phyloP scores from a whole-genome alignment of 192 early-diverging fungal genomes.

The Backusella parvicylindrica region DNA sequence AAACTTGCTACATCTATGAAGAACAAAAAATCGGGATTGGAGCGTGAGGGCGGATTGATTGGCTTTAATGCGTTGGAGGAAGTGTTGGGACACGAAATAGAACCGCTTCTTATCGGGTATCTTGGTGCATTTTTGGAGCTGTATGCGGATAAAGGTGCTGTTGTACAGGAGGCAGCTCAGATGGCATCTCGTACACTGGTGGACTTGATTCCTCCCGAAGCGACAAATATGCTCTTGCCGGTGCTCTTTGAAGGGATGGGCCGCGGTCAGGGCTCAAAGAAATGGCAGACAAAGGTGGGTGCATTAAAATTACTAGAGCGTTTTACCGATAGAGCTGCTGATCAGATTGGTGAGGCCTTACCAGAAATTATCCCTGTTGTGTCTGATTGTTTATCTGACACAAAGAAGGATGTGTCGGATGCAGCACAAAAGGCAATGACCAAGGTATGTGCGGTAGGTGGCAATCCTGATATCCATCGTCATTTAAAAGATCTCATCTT shows the following conservation, averaged over 20 bases:
- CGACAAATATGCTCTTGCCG: constrained; percentile 52
- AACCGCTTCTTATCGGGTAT: constrained; percentile 57
- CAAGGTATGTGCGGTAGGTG: constrained; percentile 63
- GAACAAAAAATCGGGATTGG: constrained; percentile 64
- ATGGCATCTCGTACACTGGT: constrained; percentile 37
- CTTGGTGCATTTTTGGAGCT: constrained; percentile 57
- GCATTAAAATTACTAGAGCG: constrained; percentile 43
- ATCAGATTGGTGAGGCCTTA: constrained; percentile 45
- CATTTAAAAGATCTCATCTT: constrained; percentile 68
- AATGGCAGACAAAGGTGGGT: constrained; percentile 74
- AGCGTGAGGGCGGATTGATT: constrained; percentile 62
- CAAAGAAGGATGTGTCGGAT: constrained; percentile 64
- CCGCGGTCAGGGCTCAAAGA: constrained; percentile 55
- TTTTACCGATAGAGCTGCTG: constrained; percentile 41
- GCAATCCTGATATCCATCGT: constrained; percentile 70
- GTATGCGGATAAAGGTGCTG: constrained; percentile 51
- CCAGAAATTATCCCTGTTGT: constrained; percentile 68
- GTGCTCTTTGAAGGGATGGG: constrained; percentile 56
- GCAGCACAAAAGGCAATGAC: constrained; percentile 60
- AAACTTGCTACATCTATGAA: constrained; percentile 51
- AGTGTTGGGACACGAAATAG: constrained; percentile 56
- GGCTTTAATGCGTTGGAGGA: constrained; percentile 60
- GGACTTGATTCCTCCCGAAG: constrained; percentile 39
- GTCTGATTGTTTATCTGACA: constrained; percentile 69
- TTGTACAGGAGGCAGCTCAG: constrained; percentile 49